Evolutionary conservation across 2,329 filamentous ascomycete genomes (phyloP).

Genomic region (Fusarium virguliforme): DNA sequence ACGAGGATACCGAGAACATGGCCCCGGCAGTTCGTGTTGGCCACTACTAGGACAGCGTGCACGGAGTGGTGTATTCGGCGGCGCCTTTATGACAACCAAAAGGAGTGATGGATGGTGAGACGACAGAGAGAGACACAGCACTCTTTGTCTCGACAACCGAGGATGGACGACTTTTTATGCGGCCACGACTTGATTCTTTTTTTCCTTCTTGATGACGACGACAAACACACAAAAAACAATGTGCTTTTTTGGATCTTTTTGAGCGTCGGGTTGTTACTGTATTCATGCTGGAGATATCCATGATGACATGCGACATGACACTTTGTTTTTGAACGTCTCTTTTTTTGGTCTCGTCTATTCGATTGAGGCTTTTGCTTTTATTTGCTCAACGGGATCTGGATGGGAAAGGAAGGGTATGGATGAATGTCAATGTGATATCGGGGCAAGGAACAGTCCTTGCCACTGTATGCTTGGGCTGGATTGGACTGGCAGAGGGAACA

Average conservation of each 20-base stretch:
- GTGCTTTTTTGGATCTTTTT: constrained; percentile 25
- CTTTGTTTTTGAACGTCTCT: constrained; percentile 36
- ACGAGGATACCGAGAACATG: constrained; percentile 56
- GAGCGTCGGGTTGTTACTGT: constrained; percentile 40
- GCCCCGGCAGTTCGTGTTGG: constrained; percentile 53
- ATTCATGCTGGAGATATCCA: constrained; percentile 44
- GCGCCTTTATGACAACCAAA: constrained; percentile 25
- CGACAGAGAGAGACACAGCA: constrained; percentile 19
- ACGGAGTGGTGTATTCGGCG: too few species aligned
- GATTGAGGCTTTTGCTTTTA: constrained; percentile 7
- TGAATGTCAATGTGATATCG: constrained; percentile 15
- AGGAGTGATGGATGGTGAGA: constrained; percentile 28
- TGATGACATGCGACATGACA: constrained; percentile 48
- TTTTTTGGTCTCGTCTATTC: background rate
- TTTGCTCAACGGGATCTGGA: constrained; percentile 19
- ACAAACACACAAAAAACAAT: constrained; percentile 22
- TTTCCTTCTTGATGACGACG: constrained; percentile 35
- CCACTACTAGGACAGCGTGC: constrained; percentile 38
- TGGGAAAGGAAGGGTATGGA: background rate
- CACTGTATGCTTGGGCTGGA: constrained; percentile 1
- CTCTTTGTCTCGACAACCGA: constrained; percentile 26
- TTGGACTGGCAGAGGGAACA: background rate
- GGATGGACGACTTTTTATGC: constrained; percentile 40
- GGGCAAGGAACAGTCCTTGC: constrained; percentile 20
- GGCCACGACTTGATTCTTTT: constrained; percentile 41